A percentile compares a stretch with the other conserved stretches of the same genome.
These are phyloP conservation scores for Scheffersomyces lignosus DNA, from an alignment of 805 yeast species.

Conservation along the genomic window DNA sequence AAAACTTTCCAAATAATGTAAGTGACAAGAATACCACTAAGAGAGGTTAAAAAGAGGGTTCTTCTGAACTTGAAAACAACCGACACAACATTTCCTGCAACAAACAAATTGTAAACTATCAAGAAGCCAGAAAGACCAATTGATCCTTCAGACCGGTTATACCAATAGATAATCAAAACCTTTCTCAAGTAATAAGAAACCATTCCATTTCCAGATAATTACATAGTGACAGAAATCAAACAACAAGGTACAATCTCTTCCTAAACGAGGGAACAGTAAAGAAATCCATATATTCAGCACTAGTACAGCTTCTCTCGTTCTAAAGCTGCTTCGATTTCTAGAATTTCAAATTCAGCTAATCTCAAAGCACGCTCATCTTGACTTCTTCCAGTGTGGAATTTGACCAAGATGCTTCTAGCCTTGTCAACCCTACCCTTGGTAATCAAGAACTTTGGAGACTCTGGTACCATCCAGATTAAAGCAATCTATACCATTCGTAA, in stretches of 20 bases:
- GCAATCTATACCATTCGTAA: conserved; percentile 44
- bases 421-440: conserved; percentile 21
- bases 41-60: conserved; percentile 32
- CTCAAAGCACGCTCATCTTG: conserved; percentile 18
- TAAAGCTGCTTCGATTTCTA: conserved; percentile 24
- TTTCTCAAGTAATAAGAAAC: conserved; percentile 51
- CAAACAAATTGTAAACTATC: conserved; percentile 45
- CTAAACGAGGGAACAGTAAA: conserved; percentile 38
- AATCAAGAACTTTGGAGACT: conserved; percentile 32
- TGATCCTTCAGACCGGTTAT: conserved; percentile 47
- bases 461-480: conserved; percentile 42
- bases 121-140: conserved; percentile 52
- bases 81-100: conserved; percentile 21
- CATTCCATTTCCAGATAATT: conserved; percentile 53
- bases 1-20: conserved; percentile 43
- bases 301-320: conserved; percentile 39
- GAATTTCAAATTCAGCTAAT: conserved; percentile 21
- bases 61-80: conserved; percentile 31
- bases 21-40: conserved; percentile 34
- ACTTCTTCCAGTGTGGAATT: conserved; percentile 42
- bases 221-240: conserved; percentile 39
- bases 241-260: conserved; percentile 39
- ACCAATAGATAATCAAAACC: conserved; percentile 54
- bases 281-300: conserved; percentile 40
- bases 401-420: conserved; percentile 31